These are phyloP conservation scores for Aspergillus ellipticus DNA, from an alignment of 495 filamentous ascomycete genomes.

Conservation along the genomic window DNA sequence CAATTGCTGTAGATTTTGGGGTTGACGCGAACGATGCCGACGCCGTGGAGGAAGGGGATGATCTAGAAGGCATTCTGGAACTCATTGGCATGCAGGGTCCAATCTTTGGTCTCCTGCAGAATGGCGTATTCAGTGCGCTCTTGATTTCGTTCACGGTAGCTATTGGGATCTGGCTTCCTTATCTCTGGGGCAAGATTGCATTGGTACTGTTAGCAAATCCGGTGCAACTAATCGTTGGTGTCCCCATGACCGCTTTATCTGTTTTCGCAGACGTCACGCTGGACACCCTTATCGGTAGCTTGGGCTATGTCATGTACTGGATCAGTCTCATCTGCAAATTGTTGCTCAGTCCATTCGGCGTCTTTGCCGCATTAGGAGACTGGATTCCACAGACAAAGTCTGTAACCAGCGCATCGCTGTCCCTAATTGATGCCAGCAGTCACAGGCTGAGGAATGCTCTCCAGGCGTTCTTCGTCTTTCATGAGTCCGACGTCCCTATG, in stretches of 20 bases:
- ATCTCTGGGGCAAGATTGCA: conserved; percentile 80
- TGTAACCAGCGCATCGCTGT: conserved; percentile 42
- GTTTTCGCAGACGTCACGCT: conserved; percentile 66
- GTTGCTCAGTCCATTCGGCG: conserved; percentile 40
- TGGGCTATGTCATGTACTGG: conserved; percentile 56
- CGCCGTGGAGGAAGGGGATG: conserved; percentile 79
- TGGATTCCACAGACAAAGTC: conserved; percentile 36
- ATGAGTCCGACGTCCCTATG: conserved; percentile 55
- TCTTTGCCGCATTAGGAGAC: conserved; percentile 39
- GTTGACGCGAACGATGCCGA: conserved; percentile 57
- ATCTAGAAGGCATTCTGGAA: conserved; percentile 96
- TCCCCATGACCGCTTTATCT: conserved; percentile 67
- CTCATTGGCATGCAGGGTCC: conserved; percentile 96
- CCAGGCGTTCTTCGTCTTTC: conserved; percentile 41
- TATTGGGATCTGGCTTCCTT: conserved; percentile 83
- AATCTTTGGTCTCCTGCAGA: conserved; percentile 83
- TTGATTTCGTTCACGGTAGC: conserved; percentile 83
- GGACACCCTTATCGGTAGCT: conserved; percentile 55
- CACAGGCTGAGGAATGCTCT: conserved; percentile 42
- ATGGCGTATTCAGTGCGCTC: conserved; percentile 88
- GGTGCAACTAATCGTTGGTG: conserved; percentile 58
- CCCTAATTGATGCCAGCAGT: conserved; percentile 46
- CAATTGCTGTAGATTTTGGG: conserved; percentile 40
- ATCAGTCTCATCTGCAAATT: conserved; percentile 41
- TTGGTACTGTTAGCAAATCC: conserved; percentile 79